These are phyloP conservation scores for Auriscalpium microsporum DNA, from an alignment of 768 basidiomycete genomes.

Conservation along the genomic window DNA sequence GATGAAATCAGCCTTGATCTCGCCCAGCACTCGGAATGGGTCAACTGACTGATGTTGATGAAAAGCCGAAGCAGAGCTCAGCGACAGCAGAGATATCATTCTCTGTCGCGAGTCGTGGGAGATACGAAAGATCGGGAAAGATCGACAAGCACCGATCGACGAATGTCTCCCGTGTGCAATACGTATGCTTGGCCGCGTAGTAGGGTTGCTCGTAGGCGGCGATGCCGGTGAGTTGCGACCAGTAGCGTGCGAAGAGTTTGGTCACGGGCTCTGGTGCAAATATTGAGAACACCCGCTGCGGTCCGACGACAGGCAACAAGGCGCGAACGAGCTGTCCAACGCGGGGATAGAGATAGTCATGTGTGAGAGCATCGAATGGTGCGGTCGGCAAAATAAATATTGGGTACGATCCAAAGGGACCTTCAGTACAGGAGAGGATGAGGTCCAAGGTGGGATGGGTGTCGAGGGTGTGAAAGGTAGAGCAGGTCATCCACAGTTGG, in stretches of 20 bases:
- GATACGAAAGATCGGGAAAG: conserved; percentile 19
- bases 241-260: conserved; percentile 36
- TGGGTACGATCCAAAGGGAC: conserved; percentile 51
- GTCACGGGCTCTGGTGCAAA: conserved; percentile 48
- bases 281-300: conserved; percentile 51
- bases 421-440: conserved; percentile 52
- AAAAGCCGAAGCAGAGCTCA: conserved; percentile 46
- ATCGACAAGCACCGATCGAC: conserved; percentile 2
- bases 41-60: conserved; percentile 45
- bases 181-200: conserved; percentile 52
- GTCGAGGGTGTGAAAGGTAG: background rate
- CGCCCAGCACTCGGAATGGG: background rate
- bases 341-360: conserved; percentile 29
- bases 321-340: conserved; percentile 34
- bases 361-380: conserved; percentile 22
- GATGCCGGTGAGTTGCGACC: conserved; percentile 40
- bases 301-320: conserved; percentile 28
- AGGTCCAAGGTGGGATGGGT: conserved; percentile 30
- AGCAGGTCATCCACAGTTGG: conserved; percentile 25
- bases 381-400: conserved; percentile 45
- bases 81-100: conserved; percentile 31
- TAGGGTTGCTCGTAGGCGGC: conserved; percentile 35
- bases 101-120: conserved; percentile 36
- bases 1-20: background rate
- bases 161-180: conserved; percentile 40